Percentiles rank a stretch among this genome's conserved stretches.
Evolutionary conservation across 2,329 filamentous ascomycete genomes (phyloP).

Genomic region (Blastomyces silverae): DNA sequence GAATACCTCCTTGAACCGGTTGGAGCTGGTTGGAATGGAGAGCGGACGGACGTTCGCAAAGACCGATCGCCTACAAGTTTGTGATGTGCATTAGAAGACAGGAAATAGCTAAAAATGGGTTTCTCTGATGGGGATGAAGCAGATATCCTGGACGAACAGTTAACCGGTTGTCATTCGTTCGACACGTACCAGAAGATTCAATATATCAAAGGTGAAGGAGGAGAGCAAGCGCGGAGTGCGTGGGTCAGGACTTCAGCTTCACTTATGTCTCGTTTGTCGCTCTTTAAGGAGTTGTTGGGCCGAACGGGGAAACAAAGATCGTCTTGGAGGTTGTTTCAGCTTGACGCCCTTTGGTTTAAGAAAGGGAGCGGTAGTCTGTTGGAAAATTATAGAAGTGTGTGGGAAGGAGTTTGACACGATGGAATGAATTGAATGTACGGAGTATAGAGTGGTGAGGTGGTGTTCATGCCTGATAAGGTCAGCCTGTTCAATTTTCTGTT

Average conservation of each 20-base stretch:
- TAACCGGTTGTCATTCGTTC: background rate
- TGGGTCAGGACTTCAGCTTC: background rate
- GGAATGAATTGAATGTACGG: background rate
- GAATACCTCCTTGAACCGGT: background rate
- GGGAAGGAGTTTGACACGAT: background rate
- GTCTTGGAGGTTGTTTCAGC: slow-evolving; percentile 1
- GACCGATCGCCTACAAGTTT: background rate
- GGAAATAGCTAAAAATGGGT: background rate
- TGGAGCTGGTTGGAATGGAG: background rate
- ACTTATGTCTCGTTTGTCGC: background rate
- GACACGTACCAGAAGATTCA: background rate
- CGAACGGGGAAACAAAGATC: background rate
- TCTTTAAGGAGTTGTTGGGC: too few species aligned
- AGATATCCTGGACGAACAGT: background rate
- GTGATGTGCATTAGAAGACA: background rate
- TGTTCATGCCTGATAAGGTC: background rate
- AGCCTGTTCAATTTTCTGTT: background rate
- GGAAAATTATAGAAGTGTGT: background rate
- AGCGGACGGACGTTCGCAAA: background rate
- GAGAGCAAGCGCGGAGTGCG: background rate
- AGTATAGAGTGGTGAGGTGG: background rate
- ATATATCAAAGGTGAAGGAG: background rate
- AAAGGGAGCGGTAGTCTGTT: background rate
- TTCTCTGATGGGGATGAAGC: background rate
- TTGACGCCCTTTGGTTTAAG: background rate